Base-by-base conservation (phyloP, 192 early-diverging fungal genomes). In the Rhizophagus sp. region DNA sequence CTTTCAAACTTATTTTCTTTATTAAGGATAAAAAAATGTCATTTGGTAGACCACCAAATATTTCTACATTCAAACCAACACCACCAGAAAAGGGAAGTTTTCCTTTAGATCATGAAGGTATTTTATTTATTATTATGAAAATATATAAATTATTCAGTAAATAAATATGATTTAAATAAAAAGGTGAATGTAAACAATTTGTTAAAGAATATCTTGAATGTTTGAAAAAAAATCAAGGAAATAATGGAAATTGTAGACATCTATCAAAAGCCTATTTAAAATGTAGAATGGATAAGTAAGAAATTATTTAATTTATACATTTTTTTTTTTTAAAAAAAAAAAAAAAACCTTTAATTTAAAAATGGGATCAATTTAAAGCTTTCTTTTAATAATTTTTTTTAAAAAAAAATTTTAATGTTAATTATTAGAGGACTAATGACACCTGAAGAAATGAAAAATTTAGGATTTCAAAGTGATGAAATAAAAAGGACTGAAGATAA, bases 61-160 rank as follows among this genome's bases (percentile, higher is more conserved):
- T 90, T 63, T 84, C 85, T 22, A 88, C 94, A 57, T 90, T 88
- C 62, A 87, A 88, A 0, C 85, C 89, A 17, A 88, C 88, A 17
- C 93, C 97, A 15, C 97, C 97, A 33, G 93, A 94, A 76, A 89
- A 93, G 39, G 97, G 97, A 65, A 94, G 94, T 78, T 98, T 98
- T 81, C 97, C 95, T 17, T 83, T 98, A 61, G 97, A 98, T 83
- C 91, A 96, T 76, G 91, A 90, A 57, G 93, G 92, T 87, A 87
- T 66, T 25, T 22, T 61, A 76, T 49, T 44, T 62, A 44, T 74
- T 74, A 63, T 30, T 61, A 19, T 41, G 39, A 41, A 36, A 36
- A 36, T 36, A 36, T 4, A 36, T 5, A 36, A 2, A 3, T 36
- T 5, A 36, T 4, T 36, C 0, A 36, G 5, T 36, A 36, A 36